Evolutionary conservation across 2,329 filamentous ascomycete species (phyloP), one percentile per base, ranked within the genome.

Genomic region (Cladosporium sp.): DNA sequence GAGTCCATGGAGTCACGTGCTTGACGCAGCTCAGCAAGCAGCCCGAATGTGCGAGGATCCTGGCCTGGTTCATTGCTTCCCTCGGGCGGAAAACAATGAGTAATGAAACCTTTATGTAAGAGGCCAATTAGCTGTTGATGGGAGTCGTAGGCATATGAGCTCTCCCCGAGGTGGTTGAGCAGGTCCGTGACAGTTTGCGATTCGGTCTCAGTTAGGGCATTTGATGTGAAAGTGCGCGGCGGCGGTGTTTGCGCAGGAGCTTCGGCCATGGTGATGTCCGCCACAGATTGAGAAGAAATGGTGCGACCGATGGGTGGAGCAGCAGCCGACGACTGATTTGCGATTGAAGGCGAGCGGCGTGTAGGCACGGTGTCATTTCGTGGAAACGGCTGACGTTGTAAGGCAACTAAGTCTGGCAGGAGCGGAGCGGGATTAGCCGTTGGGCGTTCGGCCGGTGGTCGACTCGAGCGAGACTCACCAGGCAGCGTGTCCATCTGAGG

Each of bases 1-100:
- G 81, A 80, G 64, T 84, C 81, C 80, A 87, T 84, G 56, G 80
- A 78, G 65, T 83, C 80, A 59, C 84, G 79, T 3, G 78, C 78
- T 63, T 79, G 75, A 36, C 76, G 76, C 30, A 82, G 67, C 30
- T 79, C 75, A 11, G 71, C 66, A 1, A 81, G 69, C 2, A 80
- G 66, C 28, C 76, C 76, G 64, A 78, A 81, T 12, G 72, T 67
- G 36, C 67, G 72, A 8, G 78, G 72, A 49, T 76, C 65, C 30
- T 62, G 52, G 22, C 61, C 60, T 5, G 55, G 25, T 22, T 61
- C 65, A 15, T 65, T 57, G 4, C 58, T 54, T 20, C 56, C 58
- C 15, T 67, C 66, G 3, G 67, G 47, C 20, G 52, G 52, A 65
- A 67, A 59, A 47, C 73, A 63, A 59, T 80, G 77, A 14, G 73